These are phyloP conservation scores for Evernia prunastri DNA, from an alignment of 495 filamentous ascomycete species.

Conservation along the genomic window DNA sequence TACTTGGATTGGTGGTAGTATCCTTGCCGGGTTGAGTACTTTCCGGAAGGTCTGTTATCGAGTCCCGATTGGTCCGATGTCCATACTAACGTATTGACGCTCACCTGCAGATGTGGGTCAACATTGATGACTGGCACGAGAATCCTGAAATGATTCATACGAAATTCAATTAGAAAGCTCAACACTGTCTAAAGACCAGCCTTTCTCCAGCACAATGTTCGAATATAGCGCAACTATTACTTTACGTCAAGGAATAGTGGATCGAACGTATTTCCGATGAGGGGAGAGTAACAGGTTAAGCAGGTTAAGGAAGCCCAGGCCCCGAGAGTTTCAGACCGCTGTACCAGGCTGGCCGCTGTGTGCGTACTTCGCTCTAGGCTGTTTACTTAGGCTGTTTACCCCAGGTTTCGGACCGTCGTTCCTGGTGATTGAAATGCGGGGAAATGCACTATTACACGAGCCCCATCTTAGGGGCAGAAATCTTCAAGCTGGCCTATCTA, in stretches of 20 bases:
- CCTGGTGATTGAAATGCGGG: background rate
- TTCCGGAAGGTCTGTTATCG: conserved; percentile 78
- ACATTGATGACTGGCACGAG: conserved; percentile 98
- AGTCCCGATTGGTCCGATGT: conserved; percentile 12
- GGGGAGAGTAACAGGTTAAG: background rate
- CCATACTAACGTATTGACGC: conserved; percentile 20
- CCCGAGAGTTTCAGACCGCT: background rate
- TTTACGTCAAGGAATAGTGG: too few species aligned
- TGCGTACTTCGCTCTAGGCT: background rate
- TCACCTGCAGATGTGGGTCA: conserved; percentile 88
- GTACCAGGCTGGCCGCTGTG: too few species aligned
- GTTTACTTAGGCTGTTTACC: too few species aligned
- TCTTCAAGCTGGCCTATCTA: background rate
- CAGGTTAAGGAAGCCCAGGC: background rate
- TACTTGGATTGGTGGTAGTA: conserved; percentile 97
- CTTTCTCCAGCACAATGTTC: background rate
- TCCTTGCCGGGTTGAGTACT: conserved; percentile 92
- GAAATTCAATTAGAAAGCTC: conserved; percentile 66
- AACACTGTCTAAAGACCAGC: background rate
- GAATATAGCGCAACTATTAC: too few species aligned
- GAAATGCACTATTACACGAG: background rate
- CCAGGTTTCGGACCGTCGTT: background rate
- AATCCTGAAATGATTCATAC: conserved; percentile 98
- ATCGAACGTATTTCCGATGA: background rate
- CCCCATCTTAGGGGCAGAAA: background rate